Evolutionary conservation across 257 asterid species (phyloP).

Genomic region (Schizonepeta tenuifolia): DNA sequence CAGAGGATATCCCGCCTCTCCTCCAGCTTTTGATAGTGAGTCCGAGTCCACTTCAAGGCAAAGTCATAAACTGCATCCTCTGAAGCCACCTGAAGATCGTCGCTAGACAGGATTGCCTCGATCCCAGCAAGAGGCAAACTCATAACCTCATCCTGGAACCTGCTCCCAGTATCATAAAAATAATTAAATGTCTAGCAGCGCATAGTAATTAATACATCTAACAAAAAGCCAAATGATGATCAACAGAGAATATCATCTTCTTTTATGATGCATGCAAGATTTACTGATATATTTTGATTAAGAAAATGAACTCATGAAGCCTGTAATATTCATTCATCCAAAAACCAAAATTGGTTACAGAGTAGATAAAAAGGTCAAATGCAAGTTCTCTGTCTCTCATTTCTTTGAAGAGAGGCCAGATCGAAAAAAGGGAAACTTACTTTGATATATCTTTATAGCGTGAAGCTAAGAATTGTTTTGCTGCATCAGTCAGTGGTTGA

Average conservation of each 20-base stretch:
- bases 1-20: conserved; percentile 74
- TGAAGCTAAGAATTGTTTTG: conserved; percentile 75
- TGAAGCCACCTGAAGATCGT: conserved; percentile 85
- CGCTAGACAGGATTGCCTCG: conserved; percentile 84
- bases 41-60: conserved; percentile 75
- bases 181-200: neutral
- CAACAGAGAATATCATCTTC: neutral
- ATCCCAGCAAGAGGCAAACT: conserved; percentile 85
- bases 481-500: conserved; percentile 91
- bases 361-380: neutral
- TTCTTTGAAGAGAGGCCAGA: neutral
- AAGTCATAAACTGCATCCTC: conserved; percentile 95
- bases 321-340: neutral
- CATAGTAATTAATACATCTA: neutral
- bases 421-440: conserved; percentile 45
- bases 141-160: conserved; percentile 89
- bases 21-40: conserved; percentile 60
- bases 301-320: neutral
- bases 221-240: neutral
- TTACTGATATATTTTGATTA: neutral
- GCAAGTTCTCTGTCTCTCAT: neutral
- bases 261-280: conserved; percentile 17
- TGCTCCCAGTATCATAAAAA: conserved; percentile 29
- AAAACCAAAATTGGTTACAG: neutral
- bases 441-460: conserved; percentile 81